Conservation (phyloP, 306 rosid genomes). For the Rubus parviflorus region DNA sequence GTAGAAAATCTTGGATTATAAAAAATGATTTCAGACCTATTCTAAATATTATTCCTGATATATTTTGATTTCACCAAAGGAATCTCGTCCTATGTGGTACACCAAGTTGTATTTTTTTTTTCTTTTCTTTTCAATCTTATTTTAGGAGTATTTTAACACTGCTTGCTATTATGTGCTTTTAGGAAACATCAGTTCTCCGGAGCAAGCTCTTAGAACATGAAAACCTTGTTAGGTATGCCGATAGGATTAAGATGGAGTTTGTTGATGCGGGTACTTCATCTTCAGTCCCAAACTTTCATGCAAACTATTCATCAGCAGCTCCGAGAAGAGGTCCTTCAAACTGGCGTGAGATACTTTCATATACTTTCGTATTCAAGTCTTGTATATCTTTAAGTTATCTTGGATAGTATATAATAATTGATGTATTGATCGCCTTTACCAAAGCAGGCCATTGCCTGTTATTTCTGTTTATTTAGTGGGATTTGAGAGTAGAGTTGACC, state of each 20-base stretch:
- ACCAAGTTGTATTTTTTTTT: background rate
- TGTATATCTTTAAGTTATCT: background rate
- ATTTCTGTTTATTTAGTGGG: background rate
- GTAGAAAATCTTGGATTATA: background rate
- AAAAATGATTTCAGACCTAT: background rate
- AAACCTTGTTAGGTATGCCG: constrained; percentile 71
- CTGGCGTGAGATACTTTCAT: constrained; percentile 56
- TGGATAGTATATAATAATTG: background rate
- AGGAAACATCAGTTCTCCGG: constrained; percentile 82
- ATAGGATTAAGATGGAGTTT: constrained; percentile 51
- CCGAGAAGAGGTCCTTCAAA: constrained; percentile 60
- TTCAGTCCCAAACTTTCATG: constrained; percentile 42
- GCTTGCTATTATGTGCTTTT: constrained; percentile 34
- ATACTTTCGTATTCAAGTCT: constrained; percentile 17
- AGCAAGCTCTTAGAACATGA: constrained; percentile 65
- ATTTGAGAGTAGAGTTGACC: background rate
- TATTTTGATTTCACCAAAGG: background rate
- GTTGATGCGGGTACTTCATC: constrained; percentile 50
- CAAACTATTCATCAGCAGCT: constrained; percentile 54
- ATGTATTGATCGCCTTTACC: background rate
- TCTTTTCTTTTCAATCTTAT: background rate
- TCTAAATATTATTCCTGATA: background rate
- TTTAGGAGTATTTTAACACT: constrained; percentile 16
- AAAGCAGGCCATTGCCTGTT: background rate
- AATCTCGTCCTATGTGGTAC: background rate